Evolutionary conservation across 2,329 filamentous ascomycete species (phyloP), one percentile per base, ranked within the genome.

Genomic region (Exophiala oligosperma): DNA sequence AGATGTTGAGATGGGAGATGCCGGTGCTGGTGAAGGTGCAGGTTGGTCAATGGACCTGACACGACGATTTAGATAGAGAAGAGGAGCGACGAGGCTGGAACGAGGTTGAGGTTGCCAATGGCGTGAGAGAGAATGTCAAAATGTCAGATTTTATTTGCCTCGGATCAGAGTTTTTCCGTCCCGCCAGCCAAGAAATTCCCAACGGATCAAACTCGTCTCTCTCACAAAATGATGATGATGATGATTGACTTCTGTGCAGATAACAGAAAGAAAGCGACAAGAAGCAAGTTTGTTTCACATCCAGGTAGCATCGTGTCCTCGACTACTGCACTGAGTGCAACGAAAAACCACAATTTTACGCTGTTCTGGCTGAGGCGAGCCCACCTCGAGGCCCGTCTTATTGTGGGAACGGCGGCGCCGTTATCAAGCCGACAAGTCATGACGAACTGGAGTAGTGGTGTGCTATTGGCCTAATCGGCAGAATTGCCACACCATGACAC

Each of bases 151-250:
- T 48, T 48, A n/a, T 28, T 29, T 24, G 21, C 46, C 26, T 29
- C 23, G 46, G 24, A 48, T 17, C 46, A 48, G 46, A 48, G 46
- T 48, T 48, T 48, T 32, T 48, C 46, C 46, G 8, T 29, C 17
- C 46, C 46, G 46, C 3, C 26, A 48, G 28, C 46, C 28, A 29
- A 48, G 43, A 44, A 44, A 21, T 3, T 46, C 43, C 24, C 32
- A 11, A 28, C 26, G 26, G 26, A 44, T n/a, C 40, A 44, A 17
- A 44, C 40, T 17, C 17, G 8, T 23, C 17, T 17, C 17, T 17
- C 17, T 17, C 17, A 17, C 17, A 17, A 17, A 17, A 17, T 17
- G 17, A 17, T 17, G 17, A 17, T 17, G 17, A 17, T 17, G 17
- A 17, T 17, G 17, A 17, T 17, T 17, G 17, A 17, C 17, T 17